Percentiles rank a stretch among this genome's conserved stretches.
These are phyloP conservation scores for Xylaria nigripes DNA, from an alignment of 495 filamentous ascomycete genomes.

Conservation along the genomic window DNA sequence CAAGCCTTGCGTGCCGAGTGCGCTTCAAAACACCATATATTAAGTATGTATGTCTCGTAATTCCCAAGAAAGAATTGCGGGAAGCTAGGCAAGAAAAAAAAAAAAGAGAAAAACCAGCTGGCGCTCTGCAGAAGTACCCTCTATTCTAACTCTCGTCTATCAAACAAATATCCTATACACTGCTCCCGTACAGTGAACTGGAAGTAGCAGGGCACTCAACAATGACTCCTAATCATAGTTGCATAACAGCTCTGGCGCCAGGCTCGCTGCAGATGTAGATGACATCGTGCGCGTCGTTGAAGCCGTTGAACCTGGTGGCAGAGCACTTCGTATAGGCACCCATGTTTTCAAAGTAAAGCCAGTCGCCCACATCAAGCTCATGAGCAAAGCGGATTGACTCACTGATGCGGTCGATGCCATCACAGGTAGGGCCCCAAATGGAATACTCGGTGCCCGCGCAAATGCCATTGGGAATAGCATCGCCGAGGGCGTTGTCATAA, in stretches of 20 bases:
- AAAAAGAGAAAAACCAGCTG: neutral
- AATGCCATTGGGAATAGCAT: slow-evolving; percentile 22
- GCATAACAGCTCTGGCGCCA: slow-evolving; percentile 70
- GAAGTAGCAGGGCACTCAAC: neutral
- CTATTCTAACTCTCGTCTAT: slow-evolving; percentile 8
- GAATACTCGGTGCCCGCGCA: slow-evolving; percentile 61
- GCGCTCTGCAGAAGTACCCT: neutral
- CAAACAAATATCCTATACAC: neutral
- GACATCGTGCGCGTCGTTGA: slow-evolving; percentile 82
- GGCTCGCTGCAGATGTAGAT: slow-evolving; percentile 91
- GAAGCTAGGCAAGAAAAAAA: neutral
- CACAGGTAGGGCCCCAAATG: slow-evolving; percentile 97
- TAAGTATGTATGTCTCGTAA: neutral
- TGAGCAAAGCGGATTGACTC: slow-evolving; percentile 64
- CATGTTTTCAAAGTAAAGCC: slow-evolving; percentile 98
- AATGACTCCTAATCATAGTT: slow-evolving; percentile 13
- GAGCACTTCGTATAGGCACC: slow-evolving; percentile 97
- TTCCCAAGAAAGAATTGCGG: neutral
- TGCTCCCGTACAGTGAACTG: neutral
- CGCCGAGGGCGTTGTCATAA: slow-evolving; percentile 37
- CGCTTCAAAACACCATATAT: neutral
- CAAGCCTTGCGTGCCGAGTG: neutral
- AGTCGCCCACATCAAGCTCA: slow-evolving; percentile 81
- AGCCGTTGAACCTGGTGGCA: slow-evolving; percentile 97
- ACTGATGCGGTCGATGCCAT: slow-evolving; percentile 90